These are phyloP conservation scores for Cephalotrichum gorgonifer DNA, from an alignment of 2,329 filamentous ascomycete species.

Conservation along the genomic window DNA sequence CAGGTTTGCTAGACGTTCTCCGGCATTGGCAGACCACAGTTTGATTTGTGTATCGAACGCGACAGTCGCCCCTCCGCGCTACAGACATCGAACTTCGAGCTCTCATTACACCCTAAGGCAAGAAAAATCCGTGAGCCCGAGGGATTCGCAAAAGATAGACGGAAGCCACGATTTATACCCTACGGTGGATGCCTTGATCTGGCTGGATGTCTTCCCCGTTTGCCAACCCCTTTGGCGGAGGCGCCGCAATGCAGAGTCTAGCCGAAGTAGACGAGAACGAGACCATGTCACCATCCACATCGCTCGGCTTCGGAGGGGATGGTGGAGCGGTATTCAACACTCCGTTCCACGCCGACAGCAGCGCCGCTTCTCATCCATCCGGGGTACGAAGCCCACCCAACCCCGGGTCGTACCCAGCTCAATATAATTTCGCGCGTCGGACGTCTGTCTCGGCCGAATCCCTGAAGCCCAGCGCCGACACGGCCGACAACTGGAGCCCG, in stretches of 20 bases:
- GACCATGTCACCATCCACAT: conserved; percentile 63
- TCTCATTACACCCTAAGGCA: not conserved
- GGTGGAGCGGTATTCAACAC: conserved; percentile 31
- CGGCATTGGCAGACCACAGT: too few species aligned
- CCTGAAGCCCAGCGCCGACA: conserved; percentile 75
- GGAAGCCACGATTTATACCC: not conserved
- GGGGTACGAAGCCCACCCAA: conserved; percentile 38
- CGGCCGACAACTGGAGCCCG: conserved; percentile 81
- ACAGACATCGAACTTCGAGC: not conserved
- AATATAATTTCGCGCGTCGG: conserved; percentile 88
- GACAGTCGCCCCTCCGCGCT: too few species aligned
- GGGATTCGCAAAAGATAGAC: not conserved
- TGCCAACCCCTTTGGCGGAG: conserved; percentile 63
- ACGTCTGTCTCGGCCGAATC: conserved; percentile 97
- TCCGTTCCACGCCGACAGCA: conserved; percentile 43
- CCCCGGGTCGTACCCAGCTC: conserved; percentile 68
- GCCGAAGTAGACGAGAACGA: conserved; percentile 82
- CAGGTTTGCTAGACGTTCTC: too few species aligned
- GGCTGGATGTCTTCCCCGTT: conserved; percentile 55
- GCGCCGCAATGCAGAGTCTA: conserved; percentile 37
- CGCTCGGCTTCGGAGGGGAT: conserved; percentile 42
- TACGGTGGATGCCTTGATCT: not conserved
- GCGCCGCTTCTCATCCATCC: conserved; percentile 33
- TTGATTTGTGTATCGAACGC: too few species aligned
- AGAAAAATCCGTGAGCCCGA: not conserved